Percentiles rank a stretch among this genome's conserved stretches.
These are phyloP conservation scores for Sugiyamaella xylanicola DNA, from an alignment of 1,139 yeast species.

Conservation along the genomic window DNA sequence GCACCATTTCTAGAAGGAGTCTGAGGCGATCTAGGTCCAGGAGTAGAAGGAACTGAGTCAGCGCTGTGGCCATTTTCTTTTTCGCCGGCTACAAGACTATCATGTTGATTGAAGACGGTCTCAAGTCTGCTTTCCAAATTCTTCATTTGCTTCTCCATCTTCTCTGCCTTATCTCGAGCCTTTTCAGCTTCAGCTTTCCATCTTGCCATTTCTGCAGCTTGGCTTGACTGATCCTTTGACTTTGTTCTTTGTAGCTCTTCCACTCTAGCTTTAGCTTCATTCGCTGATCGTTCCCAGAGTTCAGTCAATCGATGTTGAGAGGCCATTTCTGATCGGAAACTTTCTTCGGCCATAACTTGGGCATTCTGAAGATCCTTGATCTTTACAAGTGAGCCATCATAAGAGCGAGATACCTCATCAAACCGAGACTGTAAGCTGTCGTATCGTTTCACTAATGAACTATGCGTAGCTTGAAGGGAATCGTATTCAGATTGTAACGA, in stretches of 20 bases:
- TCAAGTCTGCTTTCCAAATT: constrained; percentile 39
- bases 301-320: constrained; percentile 65
- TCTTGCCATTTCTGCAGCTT: constrained; percentile 38
- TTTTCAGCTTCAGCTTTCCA: constrained; percentile 39
- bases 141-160: constrained; percentile 38
- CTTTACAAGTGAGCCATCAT: constrained; percentile 47
- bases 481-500: constrained; percentile 44
- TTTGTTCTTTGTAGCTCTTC: constrained; percentile 37
- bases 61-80: background rate
- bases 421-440: constrained; percentile 40
- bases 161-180: constrained; percentile 35
- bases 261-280: constrained; percentile 38
- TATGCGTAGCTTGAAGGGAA: constrained; percentile 41
- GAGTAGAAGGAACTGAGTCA: constrained; percentile 22
- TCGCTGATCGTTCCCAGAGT: constrained; percentile 56
- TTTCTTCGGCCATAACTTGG: constrained; percentile 52
- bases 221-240: constrained; percentile 44
- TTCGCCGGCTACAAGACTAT: constrained; percentile 11
- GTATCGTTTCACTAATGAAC: constrained; percentile 39
- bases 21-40: constrained; percentile 17
- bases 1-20: constrained; percentile 19
- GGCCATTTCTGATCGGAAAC: constrained; percentile 62
- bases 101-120: constrained; percentile 30
- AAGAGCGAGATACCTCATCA: constrained; percentile 43
- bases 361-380: constrained; percentile 54